phyloP scores from a whole-genome alignment of 2,329 filamentous ascomycete genomes.

The Venturiaceae sp. region DNA sequence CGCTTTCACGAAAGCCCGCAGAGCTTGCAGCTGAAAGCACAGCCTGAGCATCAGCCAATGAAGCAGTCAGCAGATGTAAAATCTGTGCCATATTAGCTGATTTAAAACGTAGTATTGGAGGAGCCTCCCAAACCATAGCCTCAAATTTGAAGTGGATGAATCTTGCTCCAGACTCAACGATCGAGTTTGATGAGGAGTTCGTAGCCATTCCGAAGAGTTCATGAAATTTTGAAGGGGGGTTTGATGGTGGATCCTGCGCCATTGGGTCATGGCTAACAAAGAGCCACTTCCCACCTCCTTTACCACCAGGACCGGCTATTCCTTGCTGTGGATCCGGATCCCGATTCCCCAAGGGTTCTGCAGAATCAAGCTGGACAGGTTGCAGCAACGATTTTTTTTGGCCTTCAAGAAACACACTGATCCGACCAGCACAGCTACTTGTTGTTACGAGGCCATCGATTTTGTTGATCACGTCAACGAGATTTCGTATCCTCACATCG shows the following conservation, averaged over 20 bases:
- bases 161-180: background rate
- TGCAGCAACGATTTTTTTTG: conserved; percentile 28
- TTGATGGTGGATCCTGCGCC: conserved; percentile 8
- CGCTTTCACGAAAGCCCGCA: conserved; percentile 84
- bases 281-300: conserved; percentile 78
- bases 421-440: conserved; percentile 81
- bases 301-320: conserved; percentile 63
- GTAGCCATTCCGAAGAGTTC: conserved; percentile 12
- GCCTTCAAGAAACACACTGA: conserved; percentile 84
- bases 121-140: conserved; percentile 59
- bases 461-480: conserved; percentile 71
- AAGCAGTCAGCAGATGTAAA: conserved; percentile 75
- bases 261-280: conserved; percentile 79
- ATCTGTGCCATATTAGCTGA: conserved; percentile 49
- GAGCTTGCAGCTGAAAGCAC: conserved; percentile 66
- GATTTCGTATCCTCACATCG: conserved; percentile 64
- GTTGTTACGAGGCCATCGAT: conserved; percentile 75
- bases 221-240: conserved; percentile 7
- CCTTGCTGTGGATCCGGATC: conserved; percentile 13
- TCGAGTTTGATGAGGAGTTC: background rate
- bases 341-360: conserved; percentile 13
- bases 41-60: conserved; percentile 61
- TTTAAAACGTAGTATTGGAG: conserved; percentile 6
- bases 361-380: background rate
- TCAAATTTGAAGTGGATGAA: conserved; percentile 75